A percentile compares a stretch with the other conserved stretches of the same genome.
These are phyloP conservation scores for Puccinellia tenuiflora DNA, from an alignment of 176 grass and related monocot genomes.

Conservation along the genomic window DNA sequence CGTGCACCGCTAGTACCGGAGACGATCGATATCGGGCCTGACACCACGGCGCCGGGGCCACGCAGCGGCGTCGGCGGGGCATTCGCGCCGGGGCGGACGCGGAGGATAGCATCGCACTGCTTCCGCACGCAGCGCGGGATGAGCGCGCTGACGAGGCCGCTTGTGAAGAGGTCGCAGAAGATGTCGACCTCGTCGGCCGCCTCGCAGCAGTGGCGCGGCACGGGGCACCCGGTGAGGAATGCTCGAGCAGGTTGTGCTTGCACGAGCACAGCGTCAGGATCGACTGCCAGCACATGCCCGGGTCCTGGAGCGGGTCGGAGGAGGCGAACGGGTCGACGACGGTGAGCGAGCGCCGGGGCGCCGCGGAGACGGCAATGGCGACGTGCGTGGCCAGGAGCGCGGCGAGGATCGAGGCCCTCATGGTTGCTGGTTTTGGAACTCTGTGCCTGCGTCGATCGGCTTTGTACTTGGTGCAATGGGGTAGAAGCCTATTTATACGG, in stretches of 20 bases:
- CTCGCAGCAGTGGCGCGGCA: conserved; percentile 19
- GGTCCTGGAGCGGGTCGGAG: background rate
- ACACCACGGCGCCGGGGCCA: background rate
- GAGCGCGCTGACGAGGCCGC: conserved; percentile 12
- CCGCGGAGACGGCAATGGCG: background rate
- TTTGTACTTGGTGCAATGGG: background rate
- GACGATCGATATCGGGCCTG: background rate
- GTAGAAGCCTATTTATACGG: background rate
- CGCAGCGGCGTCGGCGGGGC: background rate
- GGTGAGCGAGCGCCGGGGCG: conserved; percentile 21
- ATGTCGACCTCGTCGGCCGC: conserved; percentile 8
- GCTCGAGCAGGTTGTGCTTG: conserved; percentile 24
- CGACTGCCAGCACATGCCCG: conserved; percentile 19
- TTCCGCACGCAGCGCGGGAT: background rate
- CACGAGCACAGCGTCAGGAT: conserved; percentile 17
- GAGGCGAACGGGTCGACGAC: background rate
- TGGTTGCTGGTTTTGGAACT: background rate
- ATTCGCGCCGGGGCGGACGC: background rate
- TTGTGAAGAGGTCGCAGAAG: conserved; percentile 21
- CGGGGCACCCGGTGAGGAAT: conserved; percentile 4
- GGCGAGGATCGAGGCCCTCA: conserved; percentile 2
- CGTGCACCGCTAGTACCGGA: background rate
- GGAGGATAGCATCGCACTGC: background rate
- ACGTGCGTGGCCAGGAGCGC: conserved; percentile 13
- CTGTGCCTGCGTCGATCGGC: background rate